Evolutionary conservation across 495 filamentous ascomycete genomes (phyloP), one percentile per base, ranked within the genome.

Genomic region (Jackrogersella multiformis): DNA sequence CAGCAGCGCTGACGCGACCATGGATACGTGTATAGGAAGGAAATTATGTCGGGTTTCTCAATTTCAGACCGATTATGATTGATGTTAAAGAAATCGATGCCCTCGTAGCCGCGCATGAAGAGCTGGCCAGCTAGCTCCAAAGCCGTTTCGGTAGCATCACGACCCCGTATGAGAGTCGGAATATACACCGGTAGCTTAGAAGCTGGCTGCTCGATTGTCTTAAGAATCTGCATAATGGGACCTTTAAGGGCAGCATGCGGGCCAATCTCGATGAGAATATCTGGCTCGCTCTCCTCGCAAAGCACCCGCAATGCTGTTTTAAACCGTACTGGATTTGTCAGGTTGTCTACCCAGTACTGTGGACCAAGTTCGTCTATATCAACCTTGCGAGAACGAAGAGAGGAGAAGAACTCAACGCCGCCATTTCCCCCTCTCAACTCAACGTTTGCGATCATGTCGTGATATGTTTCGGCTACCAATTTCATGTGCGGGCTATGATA

Each of bases 401-500:
- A 76, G 26, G 76, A 81, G 61, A 76, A 77, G 58, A 80, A 83
- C 45, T 73, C 73, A 44, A 82, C 74, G 2, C 72, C 63, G 2
- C 73, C 38, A 48, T 62, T 74, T 7, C 74, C 67, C 10, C 74
- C 63, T 4, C 71, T 79, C 10, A 76, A 48, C 35, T 66, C 72
- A 23, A 79, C 34, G 28, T 71, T 64, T 52, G 71, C 65, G 32
- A 77, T 70, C 34, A 74, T 76, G 2, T 65, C 61, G 5, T 64
- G 58, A 61, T 84, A 82, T 15, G 73, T 77, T 38, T 80, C 72
- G 39, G 78, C 77, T n/a, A 82, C 74, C 34, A 79, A 61, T 38
- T 78, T 68, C 83, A 90, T 90, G 61, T 90, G 85, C 49, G 82
- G 81, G 1, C 87, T 89, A 66, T 91, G 89, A 62, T 88, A 91